phyloP scores from a whole-genome alignment of 139 green algal species.

The Astrephomene gubernaculifera region DNA sequence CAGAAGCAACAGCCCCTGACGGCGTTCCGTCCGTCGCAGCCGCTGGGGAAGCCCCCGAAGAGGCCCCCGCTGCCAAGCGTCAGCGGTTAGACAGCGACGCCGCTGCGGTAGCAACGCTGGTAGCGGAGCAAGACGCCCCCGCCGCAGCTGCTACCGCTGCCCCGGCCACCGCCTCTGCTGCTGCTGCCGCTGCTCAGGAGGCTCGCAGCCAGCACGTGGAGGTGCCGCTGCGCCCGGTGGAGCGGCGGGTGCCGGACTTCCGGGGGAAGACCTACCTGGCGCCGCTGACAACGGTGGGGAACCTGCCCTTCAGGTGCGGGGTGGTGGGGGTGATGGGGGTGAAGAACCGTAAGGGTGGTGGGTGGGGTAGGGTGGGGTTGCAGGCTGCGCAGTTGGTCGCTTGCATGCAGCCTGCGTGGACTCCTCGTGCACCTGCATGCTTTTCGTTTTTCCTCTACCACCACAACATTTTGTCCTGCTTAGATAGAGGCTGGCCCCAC shows the following conservation, averaged over 20 bases:
- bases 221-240: conserved; percentile 50
- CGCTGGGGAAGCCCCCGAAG: not conserved
- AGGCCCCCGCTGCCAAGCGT: conserved; percentile 5
- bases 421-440: no score
- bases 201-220: conserved; percentile 45
- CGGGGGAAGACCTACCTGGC: conserved; percentile 92
- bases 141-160: not conserved
- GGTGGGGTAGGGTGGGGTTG: no score
- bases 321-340: no score
- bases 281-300: conserved; percentile 97
- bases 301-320: conserved; percentile 89
- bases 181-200: conserved; percentile 4
- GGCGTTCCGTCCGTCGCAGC: not conserved
- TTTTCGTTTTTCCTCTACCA: no score
- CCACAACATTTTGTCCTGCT: no score
- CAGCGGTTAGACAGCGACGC: conserved; percentile 9
- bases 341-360: no score
- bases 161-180: not conserved
- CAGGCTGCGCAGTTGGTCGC: no score
- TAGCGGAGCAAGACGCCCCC: not conserved
- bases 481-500: no score
- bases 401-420: no score
- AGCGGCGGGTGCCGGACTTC: conserved; percentile 82
- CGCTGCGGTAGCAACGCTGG: not conserved
- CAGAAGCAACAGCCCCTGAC: not conserved